Percentiles rank a stretch among this genome's conserved stretches.
These are phyloP conservation scores for Balamuthia mandrillaris DNA, from an alignment of 208 protist species.

Conservation along the genomic window DNA sequence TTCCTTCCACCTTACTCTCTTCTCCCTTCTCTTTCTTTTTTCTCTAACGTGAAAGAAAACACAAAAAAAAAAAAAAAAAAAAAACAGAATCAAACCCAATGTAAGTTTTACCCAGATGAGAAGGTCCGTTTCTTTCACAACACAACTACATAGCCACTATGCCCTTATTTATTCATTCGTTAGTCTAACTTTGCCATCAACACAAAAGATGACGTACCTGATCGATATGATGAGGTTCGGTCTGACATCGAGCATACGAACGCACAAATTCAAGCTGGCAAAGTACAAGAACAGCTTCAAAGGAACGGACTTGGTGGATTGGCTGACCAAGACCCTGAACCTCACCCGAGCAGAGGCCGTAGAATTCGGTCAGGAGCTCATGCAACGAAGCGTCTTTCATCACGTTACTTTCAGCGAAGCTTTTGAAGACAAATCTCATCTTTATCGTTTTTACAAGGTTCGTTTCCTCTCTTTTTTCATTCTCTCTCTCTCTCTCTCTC, in stretches of 20 bases:
- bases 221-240: constrained; percentile 23
- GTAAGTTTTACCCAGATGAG: background rate
- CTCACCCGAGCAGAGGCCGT: background rate
- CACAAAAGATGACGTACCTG: background rate
- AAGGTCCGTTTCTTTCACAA: background rate
- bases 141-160: background rate
- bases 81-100: background rate
- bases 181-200: too few relatives aligned
- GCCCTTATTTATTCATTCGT: background rate
- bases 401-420: constrained; percentile 10
- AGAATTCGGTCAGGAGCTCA: constrained; percentile 5
- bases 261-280: background rate
- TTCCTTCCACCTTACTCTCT: background rate
- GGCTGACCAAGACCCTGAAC: background rate
- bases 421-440: background rate
- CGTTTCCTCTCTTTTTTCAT: background rate
- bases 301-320: background rate
- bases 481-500: too few relatives aligned
- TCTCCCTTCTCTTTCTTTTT: background rate
- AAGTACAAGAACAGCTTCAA: constrained; percentile 11
- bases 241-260: background rate
- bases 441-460: constrained; percentile 8
- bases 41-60: background rate
- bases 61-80: background rate
- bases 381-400: constrained; percentile 1